These are phyloP conservation scores for Skeletonema marinoi DNA, from an alignment of 108 stramenopile species.

Conservation along the genomic window DNA sequence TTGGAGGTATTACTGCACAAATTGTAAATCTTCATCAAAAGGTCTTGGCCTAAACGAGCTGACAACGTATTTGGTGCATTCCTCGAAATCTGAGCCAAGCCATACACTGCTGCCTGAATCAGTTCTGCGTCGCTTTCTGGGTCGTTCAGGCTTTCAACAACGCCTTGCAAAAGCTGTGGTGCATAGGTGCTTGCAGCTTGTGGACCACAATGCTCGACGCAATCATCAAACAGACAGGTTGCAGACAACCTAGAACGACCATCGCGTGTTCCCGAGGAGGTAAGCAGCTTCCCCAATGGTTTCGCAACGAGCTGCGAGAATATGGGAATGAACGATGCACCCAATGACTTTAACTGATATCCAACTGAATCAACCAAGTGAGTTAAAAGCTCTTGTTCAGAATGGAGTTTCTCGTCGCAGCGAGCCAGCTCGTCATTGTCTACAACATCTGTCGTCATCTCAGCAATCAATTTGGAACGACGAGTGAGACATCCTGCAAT, in stretches of 20 bases:
- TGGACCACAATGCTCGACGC: slow-evolving; percentile 76
- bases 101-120: slow-evolving; percentile 70
- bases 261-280: slow-evolving; percentile 39
- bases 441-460: slow-evolving; percentile 27
- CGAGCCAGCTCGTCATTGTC: slow-evolving; percentile 74
- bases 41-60: slow-evolving; percentile 6
- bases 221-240: slow-evolving; percentile 81
- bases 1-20: slow-evolving; percentile 21
- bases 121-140: slow-evolving; percentile 58
- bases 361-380: slow-evolving; percentile 81
- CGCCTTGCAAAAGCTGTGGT: slow-evolving; percentile 48
- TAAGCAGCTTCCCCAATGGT: slow-evolving; percentile 55
- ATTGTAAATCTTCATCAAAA: slow-evolving; percentile 25
- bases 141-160: slow-evolving; percentile 50
- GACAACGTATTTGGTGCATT: slow-evolving; percentile 55
- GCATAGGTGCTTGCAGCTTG: slow-evolving; percentile 59
- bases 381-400: slow-evolving; percentile 66
- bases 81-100: slow-evolving; percentile 69
- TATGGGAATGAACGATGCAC: slow-evolving; percentile 52
- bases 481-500: slow-evolving; percentile 67
- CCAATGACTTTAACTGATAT: slow-evolving; percentile 74
- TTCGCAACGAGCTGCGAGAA: slow-evolving; percentile 68
- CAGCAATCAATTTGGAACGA: slow-evolving; percentile 46
- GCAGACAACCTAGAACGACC: slow-evolving; percentile 67
- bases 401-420: slow-evolving; percentile 44